phyloP scores from a whole-genome alignment of 2,329 filamentous ascomycete genomes.

The Metarhizium album region DNA sequence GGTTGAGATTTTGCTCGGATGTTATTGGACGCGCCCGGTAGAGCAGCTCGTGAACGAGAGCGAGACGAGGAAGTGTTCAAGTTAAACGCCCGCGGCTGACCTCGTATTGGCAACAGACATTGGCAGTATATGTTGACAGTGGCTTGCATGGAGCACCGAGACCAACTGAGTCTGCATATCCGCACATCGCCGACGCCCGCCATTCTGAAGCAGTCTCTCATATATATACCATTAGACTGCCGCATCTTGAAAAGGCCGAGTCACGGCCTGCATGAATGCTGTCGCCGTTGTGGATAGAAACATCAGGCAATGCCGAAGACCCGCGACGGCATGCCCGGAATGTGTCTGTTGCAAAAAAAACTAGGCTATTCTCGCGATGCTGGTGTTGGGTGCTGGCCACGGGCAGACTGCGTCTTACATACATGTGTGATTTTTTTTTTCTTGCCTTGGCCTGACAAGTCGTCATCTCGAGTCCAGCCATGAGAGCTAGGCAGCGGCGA shows the following conservation, averaged over 20 bases:
- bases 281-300: neutral
- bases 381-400: too few species aligned
- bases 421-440: too few species aligned
- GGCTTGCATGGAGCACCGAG: neutral
- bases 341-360: too few species aligned
- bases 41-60: neutral
- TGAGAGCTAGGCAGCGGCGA: too few species aligned
- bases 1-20: neutral
- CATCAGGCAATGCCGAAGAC: neutral
- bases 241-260: neutral
- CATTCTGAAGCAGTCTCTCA: neutral
- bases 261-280: neutral
- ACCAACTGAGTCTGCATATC: too few species aligned
- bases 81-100: neutral
- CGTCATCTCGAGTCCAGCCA: too few species aligned
- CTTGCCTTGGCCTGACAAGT: too few species aligned
- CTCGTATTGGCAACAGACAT: neutral
- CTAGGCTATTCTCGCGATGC: too few species aligned
- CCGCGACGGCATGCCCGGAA: neutral
- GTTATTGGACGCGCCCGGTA: neutral
- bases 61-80: neutral
- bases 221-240: too few species aligned
- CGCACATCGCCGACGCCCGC: too few species aligned
- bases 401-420: too few species aligned
- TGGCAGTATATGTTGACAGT: neutral